phyloP scores from a whole-genome alignment of 768 basidiomycete genomes.

The Galerina marginata region DNA sequence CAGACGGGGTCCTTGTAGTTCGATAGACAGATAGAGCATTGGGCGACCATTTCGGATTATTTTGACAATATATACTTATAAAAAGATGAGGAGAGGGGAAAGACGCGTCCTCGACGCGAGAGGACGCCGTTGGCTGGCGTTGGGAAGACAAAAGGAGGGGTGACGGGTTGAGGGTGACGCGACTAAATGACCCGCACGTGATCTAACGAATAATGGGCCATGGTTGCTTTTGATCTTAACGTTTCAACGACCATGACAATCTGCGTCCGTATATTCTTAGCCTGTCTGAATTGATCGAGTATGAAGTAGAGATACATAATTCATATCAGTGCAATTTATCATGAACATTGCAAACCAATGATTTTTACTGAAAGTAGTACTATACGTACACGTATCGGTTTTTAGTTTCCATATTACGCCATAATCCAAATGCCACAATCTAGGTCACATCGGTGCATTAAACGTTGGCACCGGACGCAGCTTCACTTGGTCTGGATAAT shows the following conservation, averaged over 20 bases:
- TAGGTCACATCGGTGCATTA: slow-evolving; percentile 35
- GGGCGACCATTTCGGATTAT: slow-evolving; percentile 28
- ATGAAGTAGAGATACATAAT: no score
- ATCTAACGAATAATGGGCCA: not conserved
- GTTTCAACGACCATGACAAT: not conserved
- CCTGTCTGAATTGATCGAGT: no score
- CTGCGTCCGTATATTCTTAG: no score
- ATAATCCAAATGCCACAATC: no score
- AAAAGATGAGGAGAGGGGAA: not conserved
- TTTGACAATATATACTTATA: not conserved
- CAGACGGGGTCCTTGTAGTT: slow-evolving; percentile 57
- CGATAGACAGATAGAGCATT: slow-evolving; percentile 65
- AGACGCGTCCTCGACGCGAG: not conserved
- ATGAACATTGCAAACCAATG: no score
- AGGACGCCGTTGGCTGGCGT: not conserved
- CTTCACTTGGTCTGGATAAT: slow-evolving; percentile 41
- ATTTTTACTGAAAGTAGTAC: no score
- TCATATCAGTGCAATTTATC: no score
- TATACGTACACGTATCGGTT: no score
- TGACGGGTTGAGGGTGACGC: not conserved
- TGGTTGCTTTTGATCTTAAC: not conserved
- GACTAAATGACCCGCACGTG: slow-evolving; percentile 20
- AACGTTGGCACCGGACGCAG: slow-evolving; percentile 34
- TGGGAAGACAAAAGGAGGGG: not conserved
- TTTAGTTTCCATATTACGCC: no score